Conservation (phyloP, 2,329 filamentous ascomycete species). For the Alternaria ethzedia region DNA sequence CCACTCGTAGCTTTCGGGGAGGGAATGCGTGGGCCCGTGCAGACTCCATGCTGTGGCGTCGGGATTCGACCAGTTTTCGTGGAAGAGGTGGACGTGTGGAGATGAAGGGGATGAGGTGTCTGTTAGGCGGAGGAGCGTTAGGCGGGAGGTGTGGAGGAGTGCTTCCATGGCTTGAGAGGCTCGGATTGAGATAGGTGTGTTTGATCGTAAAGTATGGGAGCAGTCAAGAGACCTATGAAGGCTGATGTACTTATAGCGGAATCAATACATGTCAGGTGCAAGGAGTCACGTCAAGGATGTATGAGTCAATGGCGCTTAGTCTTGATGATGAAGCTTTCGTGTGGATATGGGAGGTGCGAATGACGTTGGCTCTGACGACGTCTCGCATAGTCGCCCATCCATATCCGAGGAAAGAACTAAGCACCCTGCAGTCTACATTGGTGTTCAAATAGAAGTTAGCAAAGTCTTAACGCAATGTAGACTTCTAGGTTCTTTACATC, state of each 20-base stretch:
- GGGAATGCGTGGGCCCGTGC: conserved; percentile 24
- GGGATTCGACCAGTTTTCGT: conserved; percentile 32
- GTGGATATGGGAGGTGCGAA: neutral
- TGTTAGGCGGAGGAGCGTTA: conserved; percentile 33
- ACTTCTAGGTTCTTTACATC: too few species aligned
- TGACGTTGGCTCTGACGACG: too few species aligned
- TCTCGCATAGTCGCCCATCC: too few species aligned
- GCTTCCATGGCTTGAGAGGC: too few species aligned
- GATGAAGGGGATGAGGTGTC: conserved; percentile 22
- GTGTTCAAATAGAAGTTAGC: too few species aligned
- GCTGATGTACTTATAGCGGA: neutral
- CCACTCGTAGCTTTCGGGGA: conserved; percentile 25
- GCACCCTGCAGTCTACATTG: too few species aligned
- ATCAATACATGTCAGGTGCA: neutral
- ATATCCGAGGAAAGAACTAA: too few species aligned
- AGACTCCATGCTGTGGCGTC: conserved; percentile 35
- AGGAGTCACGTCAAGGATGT: neutral
- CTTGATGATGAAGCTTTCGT: neutral
- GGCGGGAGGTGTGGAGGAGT: conserved; percentile 23
- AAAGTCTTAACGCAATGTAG: too few species aligned
- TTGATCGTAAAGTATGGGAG: neutral
- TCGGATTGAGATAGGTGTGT: too few species aligned
- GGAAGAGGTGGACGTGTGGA: conserved; percentile 35
- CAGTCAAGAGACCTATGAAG: neutral
- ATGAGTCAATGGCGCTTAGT: neutral